A percentile compares a stretch with the other conserved stretches of the same genome.
phyloP scores from a whole-genome alignment of 1,139 yeast species.

The Yamadazyma dendronema region DNA sequence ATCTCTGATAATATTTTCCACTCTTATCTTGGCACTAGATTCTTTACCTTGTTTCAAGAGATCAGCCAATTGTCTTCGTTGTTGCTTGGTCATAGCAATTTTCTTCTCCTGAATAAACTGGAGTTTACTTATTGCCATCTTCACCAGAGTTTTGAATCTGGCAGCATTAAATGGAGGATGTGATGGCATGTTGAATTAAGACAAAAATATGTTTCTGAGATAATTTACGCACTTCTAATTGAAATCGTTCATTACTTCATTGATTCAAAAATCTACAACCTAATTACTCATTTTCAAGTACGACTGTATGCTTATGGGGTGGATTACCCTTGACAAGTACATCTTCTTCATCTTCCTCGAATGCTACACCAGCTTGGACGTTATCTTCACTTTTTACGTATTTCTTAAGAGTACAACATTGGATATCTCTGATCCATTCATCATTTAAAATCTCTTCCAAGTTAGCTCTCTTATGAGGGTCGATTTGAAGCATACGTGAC shows the following conservation, averaged over 20 bases:
- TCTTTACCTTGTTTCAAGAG: constrained; percentile 70
- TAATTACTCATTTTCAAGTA: constrained; percentile 21
- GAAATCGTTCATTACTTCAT: constrained; percentile 5
- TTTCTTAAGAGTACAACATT: constrained; percentile 40
- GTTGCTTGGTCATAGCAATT: constrained; percentile 77
- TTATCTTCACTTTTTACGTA: constrained; percentile 24
- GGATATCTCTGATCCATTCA: constrained; percentile 68
- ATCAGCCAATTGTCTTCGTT: constrained; percentile 74
- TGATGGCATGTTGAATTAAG: constrained; percentile 16
- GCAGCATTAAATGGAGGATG: constrained; percentile 35
- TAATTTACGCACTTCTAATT: background rate
- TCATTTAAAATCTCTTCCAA: constrained; percentile 66
- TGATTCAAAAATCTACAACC: constrained; percentile 1
- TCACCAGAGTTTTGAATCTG: constrained; percentile 66
- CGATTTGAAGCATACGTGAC: constrained; percentile 67
- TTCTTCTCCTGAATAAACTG: constrained; percentile 82
- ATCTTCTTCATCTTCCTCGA: constrained; percentile 43
- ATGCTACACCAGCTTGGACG: constrained; percentile 22
- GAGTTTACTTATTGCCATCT: constrained; percentile 79
- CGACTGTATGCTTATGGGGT: constrained; percentile 42
- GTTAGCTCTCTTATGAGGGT: constrained; percentile 67
- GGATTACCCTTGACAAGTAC: constrained; percentile 39
- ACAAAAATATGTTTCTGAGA: background rate
- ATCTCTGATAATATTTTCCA: constrained; percentile 81
- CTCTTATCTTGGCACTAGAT: constrained; percentile 79